phyloP scores from a whole-genome alignment of 2,329 filamentous ascomycete species.

The Pyrenophora tritici-repentis region DNA sequence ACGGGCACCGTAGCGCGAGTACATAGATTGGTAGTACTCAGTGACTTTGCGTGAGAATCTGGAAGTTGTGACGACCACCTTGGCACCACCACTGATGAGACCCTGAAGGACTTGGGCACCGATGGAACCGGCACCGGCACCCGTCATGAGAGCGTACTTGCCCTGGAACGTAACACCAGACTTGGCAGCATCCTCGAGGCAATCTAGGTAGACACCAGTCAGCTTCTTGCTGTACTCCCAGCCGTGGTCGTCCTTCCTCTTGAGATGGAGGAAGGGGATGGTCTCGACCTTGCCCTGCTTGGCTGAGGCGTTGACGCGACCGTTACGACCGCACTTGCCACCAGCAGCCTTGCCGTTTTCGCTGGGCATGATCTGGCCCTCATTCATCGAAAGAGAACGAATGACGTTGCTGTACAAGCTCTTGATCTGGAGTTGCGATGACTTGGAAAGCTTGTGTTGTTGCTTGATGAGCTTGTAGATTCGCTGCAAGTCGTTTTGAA shows the following conservation, averaged over 20 bases:
- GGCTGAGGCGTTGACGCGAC: conserved; percentile 57
- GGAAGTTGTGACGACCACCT: conserved; percentile 95
- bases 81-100: conserved; percentile 92
- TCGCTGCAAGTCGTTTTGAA: conserved; percentile 90
- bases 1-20: conserved; percentile 88
- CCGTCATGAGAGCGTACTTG: conserved; percentile 98
- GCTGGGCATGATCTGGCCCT: conserved; percentile 92
- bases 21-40: conserved; percentile 99
- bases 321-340: conserved; percentile 62
- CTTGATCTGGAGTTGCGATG: conserved; percentile 96
- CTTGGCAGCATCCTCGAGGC: conserved; percentile 84
- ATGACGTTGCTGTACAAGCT: conserved; percentile 91
- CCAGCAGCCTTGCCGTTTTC: conserved; percentile 72
- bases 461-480: conserved; percentile 99
- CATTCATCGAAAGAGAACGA: conserved; percentile 94
- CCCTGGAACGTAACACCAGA: conserved; percentile 88
- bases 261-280: conserved; percentile 95
- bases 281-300: conserved; percentile 93
- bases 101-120: conserved; percentile 96
- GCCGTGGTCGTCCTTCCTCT: conserved; percentile 88
- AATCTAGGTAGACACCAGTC: conserved; percentile 89
- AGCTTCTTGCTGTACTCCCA: conserved; percentile 99
- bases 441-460: conserved; percentile 96
- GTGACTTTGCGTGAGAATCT: conserved; percentile 96
- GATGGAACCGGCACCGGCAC: conserved; percentile 95